These are phyloP conservation scores for Neofusicoccum parvum DNA, from an alignment of 2,329 filamentous ascomycete genomes.

Conservation along the genomic window DNA sequence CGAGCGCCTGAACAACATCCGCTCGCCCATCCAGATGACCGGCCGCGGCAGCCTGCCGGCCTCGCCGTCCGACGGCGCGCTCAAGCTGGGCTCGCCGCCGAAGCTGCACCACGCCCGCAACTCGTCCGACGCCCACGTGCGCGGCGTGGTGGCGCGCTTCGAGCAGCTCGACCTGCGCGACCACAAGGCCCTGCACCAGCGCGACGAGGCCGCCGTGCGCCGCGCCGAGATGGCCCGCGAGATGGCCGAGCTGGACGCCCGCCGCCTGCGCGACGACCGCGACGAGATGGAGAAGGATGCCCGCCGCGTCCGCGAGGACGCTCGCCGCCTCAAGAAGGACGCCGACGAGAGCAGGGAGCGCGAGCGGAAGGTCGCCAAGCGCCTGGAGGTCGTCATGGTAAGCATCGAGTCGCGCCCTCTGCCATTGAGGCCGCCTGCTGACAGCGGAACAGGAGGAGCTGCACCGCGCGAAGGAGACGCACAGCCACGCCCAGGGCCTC, in stretches of 20 bases:
- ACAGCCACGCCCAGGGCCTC: conserved; percentile 46
- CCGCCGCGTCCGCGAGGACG: conserved; percentile 64
- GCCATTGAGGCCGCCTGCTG: not conserved
- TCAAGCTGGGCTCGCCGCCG: conserved; percentile 27
- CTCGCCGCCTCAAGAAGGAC: conserved; percentile 56
- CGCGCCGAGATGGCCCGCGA: conserved; percentile 46
- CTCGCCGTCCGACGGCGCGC: conserved; percentile 32
- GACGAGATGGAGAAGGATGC: conserved; percentile 74
- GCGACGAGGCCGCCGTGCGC: conserved; percentile 47
- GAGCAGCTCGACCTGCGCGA: conserved; percentile 64
- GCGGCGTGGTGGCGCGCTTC: conserved; percentile 67
- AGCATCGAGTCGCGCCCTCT: conserved; percentile 29
- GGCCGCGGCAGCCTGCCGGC: conserved; percentile 44
- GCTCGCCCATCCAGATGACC: conserved; percentile 30
- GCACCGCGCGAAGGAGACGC: conserved; percentile 68
- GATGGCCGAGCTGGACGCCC: conserved; percentile 36
- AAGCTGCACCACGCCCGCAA: conserved; percentile 33
- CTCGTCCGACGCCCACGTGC: conserved; percentile 41
- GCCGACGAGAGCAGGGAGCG: conserved; percentile 67
- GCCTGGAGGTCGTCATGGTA: conserved; percentile 71
- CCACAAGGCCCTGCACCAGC: conserved; percentile 46
- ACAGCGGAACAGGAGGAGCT: conserved; percentile 64
- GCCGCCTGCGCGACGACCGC: conserved; percentile 56
- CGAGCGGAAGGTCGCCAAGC: conserved; percentile 67
- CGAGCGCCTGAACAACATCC: conserved; percentile 60